These are phyloP conservation scores for Ambrosiella xylebori DNA, from an alignment of 2,329 filamentous ascomycete species.

Conservation along the genomic window DNA sequence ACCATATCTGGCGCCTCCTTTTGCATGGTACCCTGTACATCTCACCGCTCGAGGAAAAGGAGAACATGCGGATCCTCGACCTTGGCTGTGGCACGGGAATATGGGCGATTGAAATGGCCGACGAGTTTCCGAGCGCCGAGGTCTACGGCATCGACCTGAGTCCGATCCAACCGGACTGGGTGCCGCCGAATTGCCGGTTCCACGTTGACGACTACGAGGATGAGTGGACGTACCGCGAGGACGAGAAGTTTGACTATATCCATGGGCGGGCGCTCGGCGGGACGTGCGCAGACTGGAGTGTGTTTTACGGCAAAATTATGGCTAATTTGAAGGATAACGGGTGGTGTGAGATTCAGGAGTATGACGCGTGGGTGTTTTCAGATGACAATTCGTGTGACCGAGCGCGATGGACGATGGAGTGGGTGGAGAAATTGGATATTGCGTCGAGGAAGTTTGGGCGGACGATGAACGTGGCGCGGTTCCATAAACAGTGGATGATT, in stretches of 20 bases:
- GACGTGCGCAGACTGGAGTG: slow-evolving; percentile 20
- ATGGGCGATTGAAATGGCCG: slow-evolving; percentile 32
- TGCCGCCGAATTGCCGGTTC: slow-evolving; percentile 46
- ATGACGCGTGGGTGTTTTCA: slow-evolving; percentile 23
- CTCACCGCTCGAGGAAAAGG: slow-evolving; percentile 24
- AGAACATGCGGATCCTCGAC: slow-evolving; percentile 31
- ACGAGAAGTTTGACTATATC: slow-evolving; percentile 24
- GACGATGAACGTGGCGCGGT: slow-evolving; percentile 22
- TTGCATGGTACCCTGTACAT: slow-evolving; percentile 28
- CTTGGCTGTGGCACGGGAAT: slow-evolving; percentile 45
- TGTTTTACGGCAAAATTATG: slow-evolving; percentile 19
- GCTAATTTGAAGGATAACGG: slow-evolving; percentile 21
- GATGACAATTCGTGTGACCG: slow-evolving; percentile 23
- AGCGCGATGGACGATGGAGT: slow-evolving; percentile 24
- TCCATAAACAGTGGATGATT: slow-evolving; percentile 23
- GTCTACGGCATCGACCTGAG: slow-evolving; percentile 37
- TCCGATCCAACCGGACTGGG: slow-evolving; percentile 39
- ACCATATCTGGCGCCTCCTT: slow-evolving; percentile 33
- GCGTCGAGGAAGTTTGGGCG: slow-evolving; percentile 23
- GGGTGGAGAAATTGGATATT: slow-evolving; percentile 22
- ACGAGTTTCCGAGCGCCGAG: slow-evolving; percentile 22
- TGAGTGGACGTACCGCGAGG: slow-evolving; percentile 24
- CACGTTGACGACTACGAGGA: slow-evolving; percentile 48
- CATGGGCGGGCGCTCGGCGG: slow-evolving; percentile 14
- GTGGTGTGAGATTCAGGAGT: slow-evolving; percentile 25